Conservation (phyloP, 2,329 filamentous ascomycete species). For the Cercospora sp. region DNA sequence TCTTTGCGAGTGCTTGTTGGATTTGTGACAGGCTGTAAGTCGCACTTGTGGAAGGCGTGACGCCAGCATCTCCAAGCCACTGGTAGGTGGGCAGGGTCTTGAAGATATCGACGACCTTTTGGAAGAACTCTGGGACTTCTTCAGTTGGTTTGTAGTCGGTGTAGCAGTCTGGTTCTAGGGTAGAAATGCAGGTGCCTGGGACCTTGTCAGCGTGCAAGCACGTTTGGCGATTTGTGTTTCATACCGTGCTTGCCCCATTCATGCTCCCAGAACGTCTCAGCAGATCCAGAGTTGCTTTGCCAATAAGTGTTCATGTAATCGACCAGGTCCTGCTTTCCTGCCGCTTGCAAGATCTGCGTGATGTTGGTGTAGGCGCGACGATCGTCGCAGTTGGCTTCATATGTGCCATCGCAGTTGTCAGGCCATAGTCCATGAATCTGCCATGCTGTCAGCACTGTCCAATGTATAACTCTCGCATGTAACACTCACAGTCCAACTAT, state of each 20-base stretch:
- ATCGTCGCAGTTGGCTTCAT: slow-evolving; percentile 65
- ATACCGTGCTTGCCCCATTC: slow-evolving; percentile 15
- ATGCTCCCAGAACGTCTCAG: slow-evolving; percentile 63
- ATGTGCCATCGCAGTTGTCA: slow-evolving; percentile 66
- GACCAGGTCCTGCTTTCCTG: slow-evolving; percentile 58
- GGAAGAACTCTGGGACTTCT: slow-evolving; percentile 70
- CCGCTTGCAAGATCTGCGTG: slow-evolving; percentile 58
- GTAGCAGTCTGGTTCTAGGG: slow-evolving; percentile 66
- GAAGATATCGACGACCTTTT: slow-evolving; percentile 65
- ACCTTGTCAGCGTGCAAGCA: slow-evolving; percentile 36
- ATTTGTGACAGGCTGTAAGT: slow-evolving; percentile 63
- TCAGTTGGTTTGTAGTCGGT: slow-evolving; percentile 56
- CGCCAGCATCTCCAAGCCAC: slow-evolving; percentile 62
- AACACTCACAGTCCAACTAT: slow-evolving; percentile 62
- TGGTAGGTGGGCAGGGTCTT: slow-evolving; percentile 65
- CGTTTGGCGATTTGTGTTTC: not conserved
- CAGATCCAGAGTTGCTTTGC: slow-evolving; percentile 66
- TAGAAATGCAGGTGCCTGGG: slow-evolving; percentile 73
- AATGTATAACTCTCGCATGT: not conserved
- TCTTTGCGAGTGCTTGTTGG: slow-evolving; percentile 56
- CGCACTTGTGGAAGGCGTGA: slow-evolving; percentile 53
- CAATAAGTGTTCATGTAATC: slow-evolving; percentile 70
- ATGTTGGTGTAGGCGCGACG: slow-evolving; percentile 66
- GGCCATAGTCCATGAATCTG: slow-evolving; percentile 39
- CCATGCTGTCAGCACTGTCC: not conserved